Evolutionary conservation across 257 asterid genomes (phyloP), one percentile per base, ranked within the genome.

Genomic region (Jacaranda mimosifolia): DNA sequence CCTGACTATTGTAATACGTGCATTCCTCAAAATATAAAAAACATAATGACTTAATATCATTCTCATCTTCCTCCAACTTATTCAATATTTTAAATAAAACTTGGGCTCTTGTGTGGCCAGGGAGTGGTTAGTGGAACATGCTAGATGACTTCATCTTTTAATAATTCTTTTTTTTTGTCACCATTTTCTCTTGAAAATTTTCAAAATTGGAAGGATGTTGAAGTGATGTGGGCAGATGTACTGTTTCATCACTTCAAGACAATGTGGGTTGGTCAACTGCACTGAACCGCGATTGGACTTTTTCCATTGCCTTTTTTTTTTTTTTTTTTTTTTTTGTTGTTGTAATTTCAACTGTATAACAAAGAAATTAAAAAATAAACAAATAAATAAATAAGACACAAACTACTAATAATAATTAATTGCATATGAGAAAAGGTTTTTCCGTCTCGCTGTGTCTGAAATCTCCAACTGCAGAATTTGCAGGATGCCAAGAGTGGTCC

Each of bases 141-240:
- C 46, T 6, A 5, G 6, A 42, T 42, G 46, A 5, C 46, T 42
- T 42, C 9, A 42, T 42, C 9, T 42, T 42, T 42, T 42, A 42
- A 42, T 42, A 42, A 42, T 5, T 26, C 32, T 26, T 26, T 26
- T 26, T 18, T 32, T 40, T 7, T 19, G 67, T 72, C 70, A 69
- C 55, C 38, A 36, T 18, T 17, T 57, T 60, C 19, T 45, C 38
- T 15, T 39, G 19, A 69, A 71, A 39, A n/a, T n/a, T 70, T 46
- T 58, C 80, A 74, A 74, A 71, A 60, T 12, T 56, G 46, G 57
- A 62, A 32, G 72, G 75, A 35, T 79, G 51, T 46, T 64, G 77
- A 70, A 40, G 3, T 70, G 84, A 69, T 75, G 78, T 58, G 68
- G 32, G 78, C 64, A 49, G 80, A 56, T 43, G 4, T 68, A 62